phyloP scores from a whole-genome alignment of 1,284 basidiomycete genomes.

The Irpex lacteus region DNA sequence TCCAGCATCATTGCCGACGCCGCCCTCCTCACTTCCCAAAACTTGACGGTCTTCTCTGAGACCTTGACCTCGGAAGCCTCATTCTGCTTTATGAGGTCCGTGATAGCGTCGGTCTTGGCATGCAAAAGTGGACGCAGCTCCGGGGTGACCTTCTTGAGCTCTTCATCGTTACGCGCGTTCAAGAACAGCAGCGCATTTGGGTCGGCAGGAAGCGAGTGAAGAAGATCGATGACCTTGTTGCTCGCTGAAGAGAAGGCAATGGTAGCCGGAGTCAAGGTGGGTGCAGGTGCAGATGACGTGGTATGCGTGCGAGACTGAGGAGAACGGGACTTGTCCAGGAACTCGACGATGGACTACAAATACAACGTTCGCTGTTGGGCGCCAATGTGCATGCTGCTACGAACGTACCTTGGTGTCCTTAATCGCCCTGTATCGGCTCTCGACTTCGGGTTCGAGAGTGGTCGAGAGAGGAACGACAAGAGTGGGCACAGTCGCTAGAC shows the following conservation, averaged over 20 bases:
- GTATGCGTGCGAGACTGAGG: conserved; percentile 62
- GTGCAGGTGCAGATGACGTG: conserved; percentile 71
- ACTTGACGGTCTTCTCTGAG: conserved; percentile 57
- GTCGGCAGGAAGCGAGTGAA: conserved; percentile 55
- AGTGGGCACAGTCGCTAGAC: conserved; percentile 75
- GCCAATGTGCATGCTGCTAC: not conserved
- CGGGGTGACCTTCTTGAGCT: conserved; percentile 40
- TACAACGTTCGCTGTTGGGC: conserved; percentile 2
- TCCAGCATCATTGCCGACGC: conserved; percentile 42
- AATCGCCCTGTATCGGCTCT: conserved; percentile 79
- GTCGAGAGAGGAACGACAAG: conserved; percentile 79
- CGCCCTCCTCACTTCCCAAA: conserved; percentile 54
- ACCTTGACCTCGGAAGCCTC: conserved; percentile 45
- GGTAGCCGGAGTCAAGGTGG: conserved; percentile 77
- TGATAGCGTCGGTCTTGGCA: conserved; percentile 52
- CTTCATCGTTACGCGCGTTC: conserved; percentile 49
- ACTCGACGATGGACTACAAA: conserved; percentile 68
- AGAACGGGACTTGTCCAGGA: conserved; percentile 81
- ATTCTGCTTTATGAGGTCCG: conserved; percentile 49
- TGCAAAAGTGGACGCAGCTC: conserved; percentile 43
- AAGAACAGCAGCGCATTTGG: conserved; percentile 49
- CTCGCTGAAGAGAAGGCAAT: conserved; percentile 63
- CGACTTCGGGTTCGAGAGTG: conserved; percentile 67
- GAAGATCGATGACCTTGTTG: conserved; percentile 60
- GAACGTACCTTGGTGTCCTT: conserved; percentile 67